These are phyloP conservation scores for Abrus precatorius DNA, from an alignment of 306 rosid genomes.

Conservation along the genomic window DNA sequence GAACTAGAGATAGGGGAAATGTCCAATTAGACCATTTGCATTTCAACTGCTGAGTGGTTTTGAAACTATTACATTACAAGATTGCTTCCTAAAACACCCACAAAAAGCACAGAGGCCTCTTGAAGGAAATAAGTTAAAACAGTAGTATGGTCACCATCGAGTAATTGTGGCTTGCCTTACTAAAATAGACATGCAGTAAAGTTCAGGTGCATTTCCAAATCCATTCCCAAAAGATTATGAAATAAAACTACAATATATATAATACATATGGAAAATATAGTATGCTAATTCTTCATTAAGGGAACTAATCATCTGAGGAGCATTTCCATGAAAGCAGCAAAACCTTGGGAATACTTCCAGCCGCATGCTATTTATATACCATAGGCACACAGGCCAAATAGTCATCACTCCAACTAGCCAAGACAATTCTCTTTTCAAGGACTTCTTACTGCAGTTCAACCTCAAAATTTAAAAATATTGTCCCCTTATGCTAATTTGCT, in stretches of 20 bases:
- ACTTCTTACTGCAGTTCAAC: slow-evolving; percentile 8
- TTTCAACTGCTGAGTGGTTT: slow-evolving; percentile 14
- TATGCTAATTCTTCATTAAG: background rate
- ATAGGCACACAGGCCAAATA: background rate
- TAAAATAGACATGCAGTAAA: background rate
- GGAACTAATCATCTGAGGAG: background rate
- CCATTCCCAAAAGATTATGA: background rate
- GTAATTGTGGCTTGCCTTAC: background rate
- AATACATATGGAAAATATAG: background rate
- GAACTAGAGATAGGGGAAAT: background rate
- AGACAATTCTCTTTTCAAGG: background rate
- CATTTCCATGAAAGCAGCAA: background rate
- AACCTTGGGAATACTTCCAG: background rate
- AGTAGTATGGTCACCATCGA: background rate
- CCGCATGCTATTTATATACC: background rate
- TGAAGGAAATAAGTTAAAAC: background rate
- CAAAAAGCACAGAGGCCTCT: background rate
- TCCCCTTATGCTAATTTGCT: background rate
- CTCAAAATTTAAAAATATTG: background rate
- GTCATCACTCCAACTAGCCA: background rate
- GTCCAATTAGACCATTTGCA: background rate
- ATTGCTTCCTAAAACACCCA: slow-evolving; percentile 13
- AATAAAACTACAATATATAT: background rate
- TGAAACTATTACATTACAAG: slow-evolving; percentile 14
- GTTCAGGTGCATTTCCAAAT: background rate